Conservation (phyloP, 495 filamentous ascomycete genomes). For the Sphaerosporella brunnea region DNA sequence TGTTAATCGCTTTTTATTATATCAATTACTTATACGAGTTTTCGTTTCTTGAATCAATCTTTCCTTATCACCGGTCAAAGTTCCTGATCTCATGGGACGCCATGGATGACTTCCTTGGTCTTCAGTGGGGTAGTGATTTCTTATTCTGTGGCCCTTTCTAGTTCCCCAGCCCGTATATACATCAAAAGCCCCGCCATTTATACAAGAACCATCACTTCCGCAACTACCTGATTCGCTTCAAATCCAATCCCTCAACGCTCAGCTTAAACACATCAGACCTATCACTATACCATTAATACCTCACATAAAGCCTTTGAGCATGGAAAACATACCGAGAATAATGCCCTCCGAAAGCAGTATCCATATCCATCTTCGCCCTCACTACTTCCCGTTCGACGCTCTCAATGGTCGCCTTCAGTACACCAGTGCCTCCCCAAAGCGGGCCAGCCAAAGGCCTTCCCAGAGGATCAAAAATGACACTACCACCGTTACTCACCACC, state of each 20-base stretch:
- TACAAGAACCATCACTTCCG: too few species aligned
- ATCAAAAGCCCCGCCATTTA: too few species aligned
- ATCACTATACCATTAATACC: constrained; percentile 26
- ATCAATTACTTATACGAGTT: too few species aligned
- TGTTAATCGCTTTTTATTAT: too few species aligned
- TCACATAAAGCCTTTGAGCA: constrained; percentile 33
- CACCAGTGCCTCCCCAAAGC: constrained; percentile 57
- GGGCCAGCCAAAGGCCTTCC: constrained; percentile 65
- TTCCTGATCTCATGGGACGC: too few species aligned
- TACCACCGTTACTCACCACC: constrained; percentile 52
- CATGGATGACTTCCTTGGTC: too few species aligned
- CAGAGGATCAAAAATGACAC: constrained; percentile 60
- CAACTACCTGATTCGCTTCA: too few species aligned
- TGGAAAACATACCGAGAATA: constrained; percentile 17
- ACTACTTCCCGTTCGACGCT: constrained; percentile 31
- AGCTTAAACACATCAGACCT: constrained; percentile 18
- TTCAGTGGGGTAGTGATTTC: too few species aligned
- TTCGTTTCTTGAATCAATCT: too few species aligned
- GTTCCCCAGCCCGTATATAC: too few species aligned
- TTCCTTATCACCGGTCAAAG: too few species aligned
- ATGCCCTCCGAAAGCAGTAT: constrained; percentile 27
- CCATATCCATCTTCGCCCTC: constrained; percentile 38
- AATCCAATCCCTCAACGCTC: constrained; percentile 15
- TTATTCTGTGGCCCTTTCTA: too few species aligned
- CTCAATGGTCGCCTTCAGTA: constrained; percentile 34